phyloP scores from a whole-genome alignment of 352 stramenopile species.

The Phytophthora tubulina region DNA sequence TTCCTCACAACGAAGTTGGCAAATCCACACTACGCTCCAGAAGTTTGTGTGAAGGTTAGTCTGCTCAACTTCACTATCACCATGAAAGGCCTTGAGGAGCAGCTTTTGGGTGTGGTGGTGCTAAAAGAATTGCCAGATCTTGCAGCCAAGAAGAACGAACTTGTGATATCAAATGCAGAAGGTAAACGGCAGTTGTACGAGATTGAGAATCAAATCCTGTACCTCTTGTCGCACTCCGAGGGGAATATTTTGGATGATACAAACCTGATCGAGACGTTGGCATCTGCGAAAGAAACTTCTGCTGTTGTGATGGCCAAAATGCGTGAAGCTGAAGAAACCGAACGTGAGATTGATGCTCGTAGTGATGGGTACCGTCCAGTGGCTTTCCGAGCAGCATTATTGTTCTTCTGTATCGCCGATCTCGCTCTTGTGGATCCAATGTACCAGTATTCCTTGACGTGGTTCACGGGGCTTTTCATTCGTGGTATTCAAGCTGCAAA shows the following conservation, averaged over 20 bases:
- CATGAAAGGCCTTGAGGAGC: conserved; percentile 92
- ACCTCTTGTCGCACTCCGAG: conserved; percentile 91
- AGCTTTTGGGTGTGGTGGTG: conserved; percentile 90
- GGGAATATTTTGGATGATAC: conserved; percentile 95
- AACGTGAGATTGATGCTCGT: conserved; percentile 91
- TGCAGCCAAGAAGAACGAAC: conserved; percentile 91
- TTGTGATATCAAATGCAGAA: conserved; percentile 90
- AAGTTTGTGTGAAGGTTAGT: conserved; percentile 94
- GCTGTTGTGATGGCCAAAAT: conserved; percentile 90
- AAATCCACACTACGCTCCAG: conserved; percentile 93
- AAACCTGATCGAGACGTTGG: conserved; percentile 92
- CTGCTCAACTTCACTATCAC: conserved; percentile 95
- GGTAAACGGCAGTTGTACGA: conserved; percentile 92
- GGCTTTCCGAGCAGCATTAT: conserved; percentile 85
- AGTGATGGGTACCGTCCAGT: conserved; percentile 90
- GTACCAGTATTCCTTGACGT: conserved; percentile 95
- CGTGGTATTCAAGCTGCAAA: conserved; percentile 87
- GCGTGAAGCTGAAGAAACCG: conserved; percentile 91
- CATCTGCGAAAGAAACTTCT: conserved; percentile 83
- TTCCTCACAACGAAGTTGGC: conserved; percentile 94
- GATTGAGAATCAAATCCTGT: conserved; percentile 94
- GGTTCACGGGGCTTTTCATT: conserved; percentile 94
- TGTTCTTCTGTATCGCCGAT: conserved; percentile 94
- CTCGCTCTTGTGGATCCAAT: conserved; percentile 90
- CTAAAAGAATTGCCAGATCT: conserved; percentile 92